Conservation (phyloP, 306 rosid genomes). For the Pterocarpus macrocarpus region DNA sequence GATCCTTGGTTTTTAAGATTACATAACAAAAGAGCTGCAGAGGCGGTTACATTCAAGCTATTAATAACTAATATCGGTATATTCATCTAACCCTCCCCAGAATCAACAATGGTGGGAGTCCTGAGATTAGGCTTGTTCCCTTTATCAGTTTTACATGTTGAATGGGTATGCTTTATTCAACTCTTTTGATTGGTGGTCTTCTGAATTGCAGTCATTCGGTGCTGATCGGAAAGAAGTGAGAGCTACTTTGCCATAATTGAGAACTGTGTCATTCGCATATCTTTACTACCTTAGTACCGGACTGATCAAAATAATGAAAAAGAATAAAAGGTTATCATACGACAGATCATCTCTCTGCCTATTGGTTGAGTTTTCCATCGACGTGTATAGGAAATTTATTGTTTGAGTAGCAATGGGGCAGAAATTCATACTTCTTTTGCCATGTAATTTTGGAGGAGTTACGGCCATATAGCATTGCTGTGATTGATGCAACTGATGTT, state of each 20-base stretch:
- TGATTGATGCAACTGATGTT: constrained; percentile 42
- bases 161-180: constrained; percentile 15
- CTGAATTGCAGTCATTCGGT: constrained; percentile 74
- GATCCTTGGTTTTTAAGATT: neutral
- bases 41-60: no score
- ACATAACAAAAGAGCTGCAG: no score
- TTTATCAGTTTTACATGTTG: constrained; percentile 2
- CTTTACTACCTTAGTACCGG: constrained; percentile 18
- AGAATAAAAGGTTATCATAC: constrained; percentile 55
- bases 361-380: constrained; percentile 38
- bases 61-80: neutral
- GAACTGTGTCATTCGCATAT: constrained; percentile 14
- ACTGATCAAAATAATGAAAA: constrained; percentile 39
- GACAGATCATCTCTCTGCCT: constrained; percentile 44
- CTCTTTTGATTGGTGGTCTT: constrained; percentile 23
- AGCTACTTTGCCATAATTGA: constrained; percentile 67
- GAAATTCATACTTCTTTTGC: constrained; percentile 44
- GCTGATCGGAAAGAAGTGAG: constrained; percentile 84
- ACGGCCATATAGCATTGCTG: constrained; percentile 36
- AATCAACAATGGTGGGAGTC: no score
- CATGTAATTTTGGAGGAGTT: constrained; percentile 53
- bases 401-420: constrained; percentile 48
- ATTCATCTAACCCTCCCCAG: neutral
- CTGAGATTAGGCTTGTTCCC: neutral
- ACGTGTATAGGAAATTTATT: constrained; percentile 58